Base-by-base conservation (phyloP, 208 protist species). In the Angomonas deanei region DNA sequence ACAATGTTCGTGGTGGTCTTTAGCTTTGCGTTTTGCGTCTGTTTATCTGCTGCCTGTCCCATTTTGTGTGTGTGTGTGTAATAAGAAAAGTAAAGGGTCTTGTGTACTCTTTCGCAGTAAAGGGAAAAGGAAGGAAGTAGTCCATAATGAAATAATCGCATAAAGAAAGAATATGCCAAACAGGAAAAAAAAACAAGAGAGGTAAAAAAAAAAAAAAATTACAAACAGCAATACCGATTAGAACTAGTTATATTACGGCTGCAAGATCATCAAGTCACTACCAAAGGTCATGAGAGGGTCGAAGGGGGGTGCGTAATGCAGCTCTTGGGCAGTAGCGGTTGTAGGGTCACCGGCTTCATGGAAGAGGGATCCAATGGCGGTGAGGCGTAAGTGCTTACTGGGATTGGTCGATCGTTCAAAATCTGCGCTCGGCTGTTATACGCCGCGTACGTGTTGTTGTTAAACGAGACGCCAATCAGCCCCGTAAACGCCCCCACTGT, bases 281-380 rank as follows among this genome's bases (percentile, higher is more conserved):
- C 84, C 84, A 54, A 82, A 83, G 3, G 80, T 66, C 77, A 93
- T 81, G 19, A 88, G 53, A 5, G 82, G 86, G 0, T 84, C 78
- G 26, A 95, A n/a, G n/a, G 65, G n/a, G 89, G 86, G 63, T 95
- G 89, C 19, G 79, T 75, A 10, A 74, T 70, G 60, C 72, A 90
- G 65, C 74, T 85, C 53, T 70, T 61, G 2, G 82, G 74, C 19
- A 92, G 54, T 34, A 70, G 26, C 6, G 64, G 33, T 53, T 26
- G 28, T 11, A 42, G 17, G 0, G 52, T 46, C 6, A 65, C 23
- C 23, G 38, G 50, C 1, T 50, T 5, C 49, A 23, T 13, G 46
- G 60, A 15, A 56, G 53, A 62, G 53, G 64, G 64, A 28, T 56
- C 68, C 50, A 42, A 42, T 26, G 70, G 48, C 21, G 63, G 65